Evolutionary conservation across 306 rosid species (phyloP).

Genomic region (Quercus alba): DNA sequence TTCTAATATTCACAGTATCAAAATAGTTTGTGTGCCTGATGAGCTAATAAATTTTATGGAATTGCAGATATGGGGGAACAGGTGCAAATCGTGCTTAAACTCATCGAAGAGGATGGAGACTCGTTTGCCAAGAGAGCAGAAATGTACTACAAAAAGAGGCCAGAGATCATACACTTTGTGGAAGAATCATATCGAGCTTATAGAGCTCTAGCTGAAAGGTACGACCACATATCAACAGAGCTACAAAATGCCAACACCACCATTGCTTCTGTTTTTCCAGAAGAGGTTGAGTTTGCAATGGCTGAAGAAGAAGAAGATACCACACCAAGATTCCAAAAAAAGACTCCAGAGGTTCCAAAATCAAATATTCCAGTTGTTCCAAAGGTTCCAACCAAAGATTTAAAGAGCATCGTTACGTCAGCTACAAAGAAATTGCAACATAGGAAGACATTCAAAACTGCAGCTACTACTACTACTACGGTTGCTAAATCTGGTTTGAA

Average conservation of each 20-base stretch:
- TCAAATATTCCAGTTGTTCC: constrained; percentile 55
- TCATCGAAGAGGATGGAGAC: constrained; percentile 87
- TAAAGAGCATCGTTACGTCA: constrained; percentile 39
- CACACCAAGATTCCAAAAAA: constrained; percentile 34
- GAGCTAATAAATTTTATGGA: constrained; percentile 11
- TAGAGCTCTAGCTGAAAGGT: constrained; percentile 88
- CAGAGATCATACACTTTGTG: constrained; percentile 77
- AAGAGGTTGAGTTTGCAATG: constrained; percentile 78
- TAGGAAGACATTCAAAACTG: constrained; percentile 22
- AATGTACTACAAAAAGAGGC: constrained; percentile 94
- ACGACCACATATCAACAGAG: constrained; percentile 92
- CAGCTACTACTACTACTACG: not conserved
- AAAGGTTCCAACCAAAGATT: constrained; percentile 57
- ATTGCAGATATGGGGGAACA: constrained; percentile 93
- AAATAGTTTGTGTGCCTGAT: constrained; percentile 1
- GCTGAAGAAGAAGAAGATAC: constrained; percentile 78
- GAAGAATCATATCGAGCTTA: constrained; percentile 84
- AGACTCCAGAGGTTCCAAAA: constrained; percentile 39
- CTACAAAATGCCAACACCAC: constrained; percentile 93
- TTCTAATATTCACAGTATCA: not conserved
- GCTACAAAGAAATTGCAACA: constrained; percentile 46
- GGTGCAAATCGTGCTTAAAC: constrained; percentile 50
- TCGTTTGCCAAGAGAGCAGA: constrained; percentile 97
- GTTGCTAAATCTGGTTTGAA: constrained; percentile 72
- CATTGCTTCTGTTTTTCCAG: constrained; percentile 89